Evolutionary conservation across 2,329 filamentous ascomycete genomes (phyloP).

Genomic region (Rutstroemia sp.): DNA sequence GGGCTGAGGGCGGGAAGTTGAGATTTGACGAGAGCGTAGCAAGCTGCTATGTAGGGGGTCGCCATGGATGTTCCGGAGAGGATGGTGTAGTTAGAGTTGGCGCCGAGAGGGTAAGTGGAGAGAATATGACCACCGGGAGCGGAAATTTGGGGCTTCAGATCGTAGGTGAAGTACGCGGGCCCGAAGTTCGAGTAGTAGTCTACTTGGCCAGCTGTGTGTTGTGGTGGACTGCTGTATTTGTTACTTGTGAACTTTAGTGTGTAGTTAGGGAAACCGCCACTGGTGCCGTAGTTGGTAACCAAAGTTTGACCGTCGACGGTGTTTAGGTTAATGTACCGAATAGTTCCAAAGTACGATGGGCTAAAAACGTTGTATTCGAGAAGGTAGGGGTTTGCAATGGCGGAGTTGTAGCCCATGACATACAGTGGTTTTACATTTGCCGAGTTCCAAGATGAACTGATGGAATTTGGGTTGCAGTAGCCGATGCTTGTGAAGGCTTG

Average conservation of each 20-base stretch:
- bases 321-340: slow-evolving; percentile 12
- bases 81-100: slow-evolving; percentile 28
- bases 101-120: slow-evolving; percentile 29
- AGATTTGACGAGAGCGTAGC: slow-evolving; percentile 32
- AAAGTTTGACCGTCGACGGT: slow-evolving; percentile 9
- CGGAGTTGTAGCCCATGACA: slow-evolving; percentile 13
- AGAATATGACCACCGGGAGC: slow-evolving; percentile 32
- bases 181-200: slow-evolving; percentile 19
- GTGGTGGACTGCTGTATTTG: background rate
- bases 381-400: slow-evolving; percentile 11
- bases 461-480: slow-evolving; percentile 8
- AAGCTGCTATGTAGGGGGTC: slow-evolving; percentile 30
- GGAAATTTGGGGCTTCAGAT: slow-evolving; percentile 19
- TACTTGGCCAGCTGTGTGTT: slow-evolving; percentile 13
- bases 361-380: slow-evolving; percentile 15
- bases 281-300: slow-evolving; percentile 9
- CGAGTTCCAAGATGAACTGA: slow-evolving; percentile 3
- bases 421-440: slow-evolving; percentile 1
- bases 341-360: slow-evolving; percentile 10
- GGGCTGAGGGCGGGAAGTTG: slow-evolving; percentile 24
- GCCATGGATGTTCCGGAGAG: slow-evolving; percentile 34
- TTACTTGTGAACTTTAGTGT: slow-evolving; percentile 9
- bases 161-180: slow-evolving; percentile 9
- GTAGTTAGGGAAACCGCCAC: slow-evolving; percentile 14
- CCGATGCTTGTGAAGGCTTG: background rate